Conservation (phyloP, 108 stramenopile genomes). For the Aurantiochytrium sp. region DNA sequence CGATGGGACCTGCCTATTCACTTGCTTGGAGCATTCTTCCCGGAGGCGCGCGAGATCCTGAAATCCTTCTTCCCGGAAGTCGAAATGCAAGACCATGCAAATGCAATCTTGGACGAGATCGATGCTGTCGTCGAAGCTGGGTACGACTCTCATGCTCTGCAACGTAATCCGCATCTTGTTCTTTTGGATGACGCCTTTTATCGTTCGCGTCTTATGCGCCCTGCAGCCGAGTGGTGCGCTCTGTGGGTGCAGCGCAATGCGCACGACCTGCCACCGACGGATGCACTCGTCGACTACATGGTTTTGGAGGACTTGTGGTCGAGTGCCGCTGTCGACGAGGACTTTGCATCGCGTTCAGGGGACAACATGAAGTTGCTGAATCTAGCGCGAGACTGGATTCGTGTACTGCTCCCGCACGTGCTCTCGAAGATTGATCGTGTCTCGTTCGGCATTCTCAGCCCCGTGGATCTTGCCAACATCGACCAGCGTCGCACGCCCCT, state of each 20-base stretch:
- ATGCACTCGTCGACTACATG: neutral
- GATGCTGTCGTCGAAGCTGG: constrained; percentile 69
- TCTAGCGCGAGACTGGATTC: constrained; percentile 80
- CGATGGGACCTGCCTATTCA: constrained; percentile 96
- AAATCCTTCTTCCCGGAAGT: constrained; percentile 13
- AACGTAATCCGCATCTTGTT: constrained; percentile 84
- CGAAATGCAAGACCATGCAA: constrained; percentile 76
- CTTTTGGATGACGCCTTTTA: constrained; percentile 80
- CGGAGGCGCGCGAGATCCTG: constrained; percentile 68
- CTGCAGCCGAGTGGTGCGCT: constrained; percentile 89
- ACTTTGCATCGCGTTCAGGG: constrained; percentile 80
- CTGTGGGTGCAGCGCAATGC: constrained; percentile 63
- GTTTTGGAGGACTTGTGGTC: neutral
- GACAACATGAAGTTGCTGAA: constrained; percentile 98
- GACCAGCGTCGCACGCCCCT: constrained; percentile 65
- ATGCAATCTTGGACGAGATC: constrained; percentile 74
- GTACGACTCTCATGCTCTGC: constrained; percentile 64
- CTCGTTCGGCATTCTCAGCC: constrained; percentile 67
- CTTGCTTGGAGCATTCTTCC: constrained; percentile 62
- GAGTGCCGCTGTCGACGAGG: constrained; percentile 63
- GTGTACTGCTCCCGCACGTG: constrained; percentile 79
- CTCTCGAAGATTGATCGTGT: constrained; percentile 94
- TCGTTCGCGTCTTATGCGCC: constrained; percentile 68
- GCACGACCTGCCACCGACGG: neutral
- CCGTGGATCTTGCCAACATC: constrained; percentile 27